Evolutionary conservation across 2,329 filamentous ascomycete species (phyloP).

Genomic region (Fusarium buxicola): DNA sequence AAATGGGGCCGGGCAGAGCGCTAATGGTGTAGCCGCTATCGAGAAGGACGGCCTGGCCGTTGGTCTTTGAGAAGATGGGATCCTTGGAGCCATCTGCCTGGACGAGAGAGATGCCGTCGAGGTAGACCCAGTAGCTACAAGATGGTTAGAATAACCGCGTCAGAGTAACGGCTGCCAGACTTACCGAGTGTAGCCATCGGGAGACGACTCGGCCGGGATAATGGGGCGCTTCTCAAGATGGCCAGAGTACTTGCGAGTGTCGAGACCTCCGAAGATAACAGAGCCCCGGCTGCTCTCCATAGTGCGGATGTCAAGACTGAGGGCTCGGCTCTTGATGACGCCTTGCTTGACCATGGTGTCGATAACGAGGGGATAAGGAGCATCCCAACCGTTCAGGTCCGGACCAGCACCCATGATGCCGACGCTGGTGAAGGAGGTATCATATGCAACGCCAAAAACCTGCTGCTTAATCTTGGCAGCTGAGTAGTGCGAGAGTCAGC

Average conservation of each 20-base stretch:
- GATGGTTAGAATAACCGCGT: not conserved
- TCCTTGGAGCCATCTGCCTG: slow-evolving; percentile 52
- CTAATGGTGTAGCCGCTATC: slow-evolving; percentile 77
- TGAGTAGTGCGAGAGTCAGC: slow-evolving; percentile 22
- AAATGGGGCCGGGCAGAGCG: slow-evolving; percentile 70
- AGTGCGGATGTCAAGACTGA: slow-evolving; percentile 51
- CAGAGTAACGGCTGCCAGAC: not conserved
- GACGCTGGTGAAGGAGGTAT: slow-evolving; percentile 45
- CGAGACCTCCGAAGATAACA: slow-evolving; percentile 67
- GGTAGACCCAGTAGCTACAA: slow-evolving; percentile 56
- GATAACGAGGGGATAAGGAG: slow-evolving; percentile 50
- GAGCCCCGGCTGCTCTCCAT: slow-evolving; percentile 48
- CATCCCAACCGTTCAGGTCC: slow-evolving; percentile 49
- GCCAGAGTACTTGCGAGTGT: slow-evolving; percentile 66
- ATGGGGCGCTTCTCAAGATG: slow-evolving; percentile 67
- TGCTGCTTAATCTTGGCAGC: slow-evolving; percentile 50
- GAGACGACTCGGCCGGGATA: slow-evolving; percentile 55
- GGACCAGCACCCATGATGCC: slow-evolving; percentile 54
- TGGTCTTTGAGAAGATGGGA: slow-evolving; percentile 57
- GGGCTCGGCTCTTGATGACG: slow-evolving; percentile 53
- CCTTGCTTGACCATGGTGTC: slow-evolving; percentile 51
- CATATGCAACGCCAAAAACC: slow-evolving; percentile 52
- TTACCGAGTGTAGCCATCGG: slow-evolving; percentile 49
- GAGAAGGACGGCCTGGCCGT: slow-evolving; percentile 63
- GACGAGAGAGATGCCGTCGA: slow-evolving; percentile 53